Conservation (phyloP, 2,329 filamentous ascomycete species). For the Pseudogymnoascus sp. region DNA sequence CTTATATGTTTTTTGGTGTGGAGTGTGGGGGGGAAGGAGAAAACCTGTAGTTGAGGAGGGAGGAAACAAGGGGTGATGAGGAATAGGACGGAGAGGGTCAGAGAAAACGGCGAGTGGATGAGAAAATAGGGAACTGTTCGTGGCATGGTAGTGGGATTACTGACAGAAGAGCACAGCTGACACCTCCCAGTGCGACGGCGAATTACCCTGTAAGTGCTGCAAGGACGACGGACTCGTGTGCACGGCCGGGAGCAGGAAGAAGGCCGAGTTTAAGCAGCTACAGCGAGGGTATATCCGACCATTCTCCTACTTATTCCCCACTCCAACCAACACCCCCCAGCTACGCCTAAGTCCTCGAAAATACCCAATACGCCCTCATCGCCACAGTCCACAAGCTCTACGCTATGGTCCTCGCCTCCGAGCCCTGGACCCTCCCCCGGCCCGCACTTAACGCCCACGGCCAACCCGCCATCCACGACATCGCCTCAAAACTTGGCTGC, state of each 20-base stretch:
- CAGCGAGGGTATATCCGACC: no score
- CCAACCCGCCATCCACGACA: no score
- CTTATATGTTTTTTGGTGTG: no score
- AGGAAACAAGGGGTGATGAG: no score
- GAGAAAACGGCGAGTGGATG: no score
- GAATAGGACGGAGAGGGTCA: neutral
- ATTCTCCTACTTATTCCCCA: no score
- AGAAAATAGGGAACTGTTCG: no score
- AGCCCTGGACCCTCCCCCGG: slow-evolving; percentile 45
- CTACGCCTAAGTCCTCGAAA: slow-evolving; percentile 56
- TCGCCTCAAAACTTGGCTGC: no score
- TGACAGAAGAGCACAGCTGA: no score
- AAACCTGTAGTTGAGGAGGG: neutral
- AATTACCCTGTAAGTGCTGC: slow-evolving; percentile 58
- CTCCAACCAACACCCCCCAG: slow-evolving; percentile 34
- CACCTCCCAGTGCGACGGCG: slow-evolving; percentile 47
- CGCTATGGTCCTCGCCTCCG: slow-evolving; percentile 49
- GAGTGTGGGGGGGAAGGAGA: no score
- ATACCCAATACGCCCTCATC: slow-evolving; percentile 55
- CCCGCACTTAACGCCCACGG: no score
- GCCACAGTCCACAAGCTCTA: slow-evolving; percentile 59
- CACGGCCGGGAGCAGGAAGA: slow-evolving; percentile 54
- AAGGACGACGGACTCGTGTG: slow-evolving; percentile 57
- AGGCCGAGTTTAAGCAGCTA: slow-evolving; percentile 59
- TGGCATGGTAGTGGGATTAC: no score